These are phyloP conservation scores for Penicillium macrosclerotiorum DNA, from an alignment of 495 filamentous ascomycete genomes.

Conservation along the genomic window DNA sequence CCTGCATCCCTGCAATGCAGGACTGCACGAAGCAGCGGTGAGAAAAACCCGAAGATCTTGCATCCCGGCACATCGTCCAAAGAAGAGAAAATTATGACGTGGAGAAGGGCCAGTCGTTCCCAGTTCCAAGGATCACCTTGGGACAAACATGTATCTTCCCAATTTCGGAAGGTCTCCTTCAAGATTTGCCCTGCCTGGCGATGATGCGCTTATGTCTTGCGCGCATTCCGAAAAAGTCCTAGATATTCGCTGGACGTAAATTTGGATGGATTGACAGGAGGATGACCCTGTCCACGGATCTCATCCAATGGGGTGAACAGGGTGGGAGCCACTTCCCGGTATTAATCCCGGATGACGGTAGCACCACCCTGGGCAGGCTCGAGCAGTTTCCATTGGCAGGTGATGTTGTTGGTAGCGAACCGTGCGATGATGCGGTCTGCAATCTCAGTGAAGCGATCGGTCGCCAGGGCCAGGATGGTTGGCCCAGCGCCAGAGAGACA, in stretches of 20 bases:
- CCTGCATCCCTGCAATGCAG: conserved; percentile 11
- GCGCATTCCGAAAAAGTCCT: too few species aligned
- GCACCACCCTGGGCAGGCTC: conserved; percentile 84
- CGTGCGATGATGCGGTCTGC: conserved; percentile 68
- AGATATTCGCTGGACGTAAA: too few species aligned
- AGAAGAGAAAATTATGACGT: neutral
- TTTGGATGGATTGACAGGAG: too few species aligned
- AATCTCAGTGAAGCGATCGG: conserved; percentile 80
- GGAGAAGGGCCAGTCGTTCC: too few species aligned
- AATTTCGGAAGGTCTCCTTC: too few species aligned
- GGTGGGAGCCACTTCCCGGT: neutral
- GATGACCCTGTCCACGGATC: too few species aligned
- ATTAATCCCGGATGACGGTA: conserved; percentile 49
- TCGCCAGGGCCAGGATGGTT: conserved; percentile 90
- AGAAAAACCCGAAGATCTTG: conserved; percentile 3
- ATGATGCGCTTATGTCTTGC: too few species aligned
- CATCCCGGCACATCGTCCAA: conserved; percentile 1
- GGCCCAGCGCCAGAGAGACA: conserved; percentile 92
- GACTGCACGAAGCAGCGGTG: conserved; percentile 18
- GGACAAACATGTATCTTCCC: too few species aligned
- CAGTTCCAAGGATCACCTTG: too few species aligned
- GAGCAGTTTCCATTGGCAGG: conserved; percentile 81
- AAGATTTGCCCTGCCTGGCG: too few species aligned
- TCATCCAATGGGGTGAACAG: neutral
- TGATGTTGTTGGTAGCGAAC: conserved; percentile 67